Evolutionary conservation across 192 early-diverging fungal species (phyloP), one percentile per base, ranked within the genome.

Genomic region (Rhizoclosmatium sp.): DNA sequence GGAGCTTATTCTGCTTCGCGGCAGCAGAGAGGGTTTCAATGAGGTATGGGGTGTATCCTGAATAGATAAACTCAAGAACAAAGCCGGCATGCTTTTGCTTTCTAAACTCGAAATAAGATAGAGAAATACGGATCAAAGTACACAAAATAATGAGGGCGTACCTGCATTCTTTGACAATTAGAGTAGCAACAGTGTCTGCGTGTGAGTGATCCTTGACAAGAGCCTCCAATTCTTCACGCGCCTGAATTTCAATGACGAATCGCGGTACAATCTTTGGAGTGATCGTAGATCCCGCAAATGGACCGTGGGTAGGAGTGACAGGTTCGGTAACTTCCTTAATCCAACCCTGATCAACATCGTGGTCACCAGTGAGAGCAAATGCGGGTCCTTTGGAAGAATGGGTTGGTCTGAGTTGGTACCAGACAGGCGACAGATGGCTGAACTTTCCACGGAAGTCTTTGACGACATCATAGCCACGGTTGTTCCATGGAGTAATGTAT

Each of bases 401-500:
- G 39, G 67, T 47, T 31, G 80, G 80, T 40, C 59, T 75, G 2
- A 81, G 19, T n/a, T 46, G 59, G 59, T 81, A 81, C 80, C 80
- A 81, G 14, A 81, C 80, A 5, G 80, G 80, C 5, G 80, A 14
- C 7, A 81, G 23, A 58, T 81, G 73, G 4, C 73, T 81, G 47
- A 81, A 81, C 47, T 81, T 81, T n/a, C 80, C 80, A 41, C 75
- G 71, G 47, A 81, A 81, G n/a, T 39, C 21, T 47, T 81, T 81
- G 4, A 45, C 80, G n/a, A 81, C 46, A 60, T 81, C 80, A 74
- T 81, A 80, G 12, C 79, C 79, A 44, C 66, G 71, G 74, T 81
- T 81, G 47, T 81, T 75, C 80, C 80, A 81, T 21, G 80, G 80
- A 10, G 80, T 81, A 48, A 81, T 65, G 56, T 81, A 81, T 2